phyloP scores from a whole-genome alignment of 441 rosid species.

The Rhodomyrtus psidioides region DNA sequence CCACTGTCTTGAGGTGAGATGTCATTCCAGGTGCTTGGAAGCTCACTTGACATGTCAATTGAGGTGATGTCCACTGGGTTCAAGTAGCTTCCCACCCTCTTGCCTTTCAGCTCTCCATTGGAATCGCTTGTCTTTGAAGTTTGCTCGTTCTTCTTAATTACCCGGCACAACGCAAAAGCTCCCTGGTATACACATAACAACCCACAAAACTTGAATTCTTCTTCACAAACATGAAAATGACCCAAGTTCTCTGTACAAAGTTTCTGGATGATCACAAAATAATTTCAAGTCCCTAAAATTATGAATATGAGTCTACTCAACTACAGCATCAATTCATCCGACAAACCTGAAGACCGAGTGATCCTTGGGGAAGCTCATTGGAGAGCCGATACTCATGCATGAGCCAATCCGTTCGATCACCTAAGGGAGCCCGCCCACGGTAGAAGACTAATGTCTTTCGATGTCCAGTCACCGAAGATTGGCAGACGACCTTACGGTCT shows the following conservation, averaged over 20 bases:
- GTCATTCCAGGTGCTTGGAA: constrained; percentile 15
- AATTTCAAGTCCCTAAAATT: neutral
- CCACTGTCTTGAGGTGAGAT: constrained; percentile 13
- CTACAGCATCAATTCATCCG: neutral
- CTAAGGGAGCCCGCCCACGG: constrained; percentile 9
- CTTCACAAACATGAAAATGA: neutral
- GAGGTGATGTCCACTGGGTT: constrained; percentile 25
- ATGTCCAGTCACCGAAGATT: constrained; percentile 1
- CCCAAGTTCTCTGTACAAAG: neutral
- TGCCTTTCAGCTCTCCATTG: constrained; percentile 20
- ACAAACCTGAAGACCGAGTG: neutral
- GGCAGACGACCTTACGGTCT: constrained; percentile 8
- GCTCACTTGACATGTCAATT: constrained; percentile 21
- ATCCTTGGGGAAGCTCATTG: neutral
- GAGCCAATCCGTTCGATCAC: constrained; percentile 9
- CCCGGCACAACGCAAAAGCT: constrained; percentile 69
- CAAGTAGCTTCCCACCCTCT: constrained; percentile 15
- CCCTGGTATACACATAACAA: constrained; percentile 27
- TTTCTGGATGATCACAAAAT: neutral
- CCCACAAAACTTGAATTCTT: neutral
- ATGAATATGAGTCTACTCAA: neutral
- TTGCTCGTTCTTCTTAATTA: constrained; percentile 53
- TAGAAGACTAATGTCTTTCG: constrained; percentile 13
- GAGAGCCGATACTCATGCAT: constrained; percentile 16
- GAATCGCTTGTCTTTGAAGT: constrained; percentile 28